Conservation (phyloP, 305 asterid genomes). For the Fraxinus baroniana region DNA sequence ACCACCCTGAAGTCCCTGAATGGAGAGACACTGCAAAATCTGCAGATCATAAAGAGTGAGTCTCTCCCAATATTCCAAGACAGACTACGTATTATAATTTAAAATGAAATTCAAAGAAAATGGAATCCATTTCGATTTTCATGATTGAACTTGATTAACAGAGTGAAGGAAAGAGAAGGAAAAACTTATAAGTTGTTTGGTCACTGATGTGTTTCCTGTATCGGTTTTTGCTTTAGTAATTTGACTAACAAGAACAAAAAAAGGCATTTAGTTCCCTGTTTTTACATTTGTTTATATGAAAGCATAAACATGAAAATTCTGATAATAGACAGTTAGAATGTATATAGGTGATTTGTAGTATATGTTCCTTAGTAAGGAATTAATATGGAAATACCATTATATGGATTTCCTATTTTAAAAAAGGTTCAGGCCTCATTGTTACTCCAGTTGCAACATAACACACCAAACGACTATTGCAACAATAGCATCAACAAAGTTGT, state of each 20-base stretch:
- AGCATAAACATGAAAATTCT: not conserved
- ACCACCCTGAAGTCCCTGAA: conserved; percentile 62
- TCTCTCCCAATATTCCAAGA: not conserved
- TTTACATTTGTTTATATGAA: not conserved
- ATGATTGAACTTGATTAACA: not conserved
- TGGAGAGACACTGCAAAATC: conserved; percentile 82
- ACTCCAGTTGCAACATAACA: not conserved
- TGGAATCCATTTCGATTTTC: not conserved
- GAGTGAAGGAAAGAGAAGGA: not conserved
- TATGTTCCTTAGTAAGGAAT: not conserved
- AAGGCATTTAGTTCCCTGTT: not conserved
- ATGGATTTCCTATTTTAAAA: not conserved
- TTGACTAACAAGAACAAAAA: not conserved
- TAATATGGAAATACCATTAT: not conserved
- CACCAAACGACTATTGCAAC: not conserved
- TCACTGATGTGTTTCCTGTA: not conserved
- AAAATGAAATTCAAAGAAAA: not conserved
- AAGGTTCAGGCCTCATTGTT: not conserved
- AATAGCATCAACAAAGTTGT: not conserved
- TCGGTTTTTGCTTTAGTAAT: not conserved
- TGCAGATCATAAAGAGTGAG: conserved; percentile 29
- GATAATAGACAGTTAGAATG: not conserved
- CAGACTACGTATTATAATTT: not conserved
- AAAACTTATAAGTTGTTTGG: not conserved
- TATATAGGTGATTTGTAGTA: not conserved